Evolutionary conservation across 257 asterid genomes (phyloP), one percentile per base, ranked within the genome.

Genomic region (Lycium barbarum): DNA sequence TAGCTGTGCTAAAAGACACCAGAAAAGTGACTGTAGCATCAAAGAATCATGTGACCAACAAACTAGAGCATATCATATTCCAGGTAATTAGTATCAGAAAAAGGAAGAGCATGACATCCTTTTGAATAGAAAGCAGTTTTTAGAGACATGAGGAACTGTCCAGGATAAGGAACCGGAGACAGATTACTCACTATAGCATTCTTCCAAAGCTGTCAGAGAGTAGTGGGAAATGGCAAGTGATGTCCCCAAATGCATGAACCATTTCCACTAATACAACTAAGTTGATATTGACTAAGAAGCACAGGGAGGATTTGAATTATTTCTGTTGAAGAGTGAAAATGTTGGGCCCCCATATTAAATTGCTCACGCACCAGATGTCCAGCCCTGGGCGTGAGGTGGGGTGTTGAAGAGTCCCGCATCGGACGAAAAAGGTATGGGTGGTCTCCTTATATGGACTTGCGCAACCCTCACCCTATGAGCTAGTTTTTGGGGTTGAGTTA

Each of bases 81-180:
- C 9, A 70, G 78, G 53, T 70, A 38, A 68, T 70, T 38, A 67
- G 74, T 36, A 70, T 70, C 26, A 38, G 26, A 70, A 38, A 67
- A 70, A 70, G 33, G 45, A 40, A 6, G 78, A 38, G 78, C 78
- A 70, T 20, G 78, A 17, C 53, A 70, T 70, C 54, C 47, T 70
- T 65, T 15, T 8, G 8, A 8, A 68, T 38, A 70, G 78, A 9
- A 70, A 53, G 53, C 14, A 70, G 26, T 17, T 12, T 26, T 15
- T 38, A 70, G 78, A 70, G 20, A 53, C 40, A 38, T 17, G 12
- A 1, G 4, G 78, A 38, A 7, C 78, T 70, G 53, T 38, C 14
- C 13, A 70, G 13, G 20, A 70, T 38, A 70, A 70, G 26, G 33
- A 22, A 70, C 2, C 8, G 2, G 54, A 14, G 33, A 17, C 33